A percentile compares a stretch with the other conserved stretches of the same genome.
Evolutionary conservation across 768 basidiomycete genomes (phyloP).

Genomic region (Mycena filopes): DNA sequence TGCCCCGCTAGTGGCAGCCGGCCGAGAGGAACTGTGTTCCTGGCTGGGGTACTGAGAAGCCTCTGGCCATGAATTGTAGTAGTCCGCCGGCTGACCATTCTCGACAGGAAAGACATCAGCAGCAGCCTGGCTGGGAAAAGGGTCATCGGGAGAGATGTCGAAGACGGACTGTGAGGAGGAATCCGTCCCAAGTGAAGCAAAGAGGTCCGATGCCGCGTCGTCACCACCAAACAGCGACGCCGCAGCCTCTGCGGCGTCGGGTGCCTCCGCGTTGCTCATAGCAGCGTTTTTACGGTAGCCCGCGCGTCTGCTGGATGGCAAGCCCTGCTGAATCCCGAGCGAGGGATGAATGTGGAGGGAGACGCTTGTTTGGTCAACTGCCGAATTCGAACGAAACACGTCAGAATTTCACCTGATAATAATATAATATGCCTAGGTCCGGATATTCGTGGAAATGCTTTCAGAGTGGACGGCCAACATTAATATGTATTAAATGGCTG

Average conservation of each 20-base stretch:
- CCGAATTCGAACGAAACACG: slow-evolving; percentile 14
- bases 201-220: slow-evolving; percentile 70
- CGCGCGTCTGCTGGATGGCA: background rate
- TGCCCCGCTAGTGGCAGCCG: background rate
- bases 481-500: slow-evolving; percentile 36
- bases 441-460: no score
- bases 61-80: slow-evolving; percentile 25
- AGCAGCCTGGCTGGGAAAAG: slow-evolving; percentile 30
- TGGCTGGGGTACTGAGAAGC: slow-evolving; percentile 37
- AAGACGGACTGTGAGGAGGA: slow-evolving; percentile 28
- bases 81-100: background rate
- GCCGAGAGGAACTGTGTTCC: slow-evolving; percentile 26
- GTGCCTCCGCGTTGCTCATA: slow-evolving; percentile 79
- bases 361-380: slow-evolving; percentile 14
- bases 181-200: slow-evolving; percentile 65
- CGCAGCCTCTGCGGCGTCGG: slow-evolving; percentile 81
- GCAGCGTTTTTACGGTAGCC: slow-evolving; percentile 13
- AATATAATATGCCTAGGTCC: no score
- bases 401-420: slow-evolving; percentile 5
- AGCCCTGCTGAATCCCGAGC: background rate
- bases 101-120: slow-evolving; percentile 15
- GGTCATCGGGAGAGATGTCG: slow-evolving; percentile 27
- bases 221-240: slow-evolving; percentile 82
- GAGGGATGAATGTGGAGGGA: background rate
- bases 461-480: slow-evolving; percentile 20